These are phyloP conservation scores for Colletotrichum australisinense DNA, from an alignment of 2,329 filamentous ascomycete genomes.

Conservation along the genomic window DNA sequence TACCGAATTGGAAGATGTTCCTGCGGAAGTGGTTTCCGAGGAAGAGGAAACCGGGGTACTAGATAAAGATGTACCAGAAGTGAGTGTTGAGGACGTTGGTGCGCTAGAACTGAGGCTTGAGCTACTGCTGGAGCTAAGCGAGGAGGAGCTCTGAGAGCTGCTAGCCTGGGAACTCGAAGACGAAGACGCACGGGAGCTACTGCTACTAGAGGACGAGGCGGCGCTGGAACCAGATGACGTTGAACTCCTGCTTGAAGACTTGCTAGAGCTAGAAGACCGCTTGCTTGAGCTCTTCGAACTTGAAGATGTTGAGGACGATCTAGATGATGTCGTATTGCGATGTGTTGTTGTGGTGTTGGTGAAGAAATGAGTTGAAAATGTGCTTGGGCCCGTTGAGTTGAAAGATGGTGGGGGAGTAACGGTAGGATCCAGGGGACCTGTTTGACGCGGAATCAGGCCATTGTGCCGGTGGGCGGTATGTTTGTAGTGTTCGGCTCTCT, in stretches of 20 bases:
- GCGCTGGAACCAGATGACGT: background rate
- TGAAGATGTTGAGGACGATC: background rate
- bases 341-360: background rate
- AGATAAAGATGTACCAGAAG: background rate
- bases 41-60: background rate
- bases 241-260: background rate
- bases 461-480: background rate
- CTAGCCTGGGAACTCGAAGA: background rate
- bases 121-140: background rate
- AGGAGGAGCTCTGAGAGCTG: background rate
- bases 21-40: background rate
- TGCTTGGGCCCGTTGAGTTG: constrained; percentile 6
- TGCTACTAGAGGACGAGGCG: background rate
- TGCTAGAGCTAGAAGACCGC: background rate
- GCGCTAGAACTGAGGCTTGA: background rate
- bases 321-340: background rate
- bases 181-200: background rate
- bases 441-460: background rate
- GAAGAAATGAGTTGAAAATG: background rate
- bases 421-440: background rate
- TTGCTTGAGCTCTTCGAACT: constrained; percentile 2
- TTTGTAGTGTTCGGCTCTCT: background rate
- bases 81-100: background rate
- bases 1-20: background rate
- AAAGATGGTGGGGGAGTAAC: background rate